Evolutionary conservation across 371 early-diverging fungal species (phyloP).

Genomic region (Actinomortierella wolfii): DNA sequence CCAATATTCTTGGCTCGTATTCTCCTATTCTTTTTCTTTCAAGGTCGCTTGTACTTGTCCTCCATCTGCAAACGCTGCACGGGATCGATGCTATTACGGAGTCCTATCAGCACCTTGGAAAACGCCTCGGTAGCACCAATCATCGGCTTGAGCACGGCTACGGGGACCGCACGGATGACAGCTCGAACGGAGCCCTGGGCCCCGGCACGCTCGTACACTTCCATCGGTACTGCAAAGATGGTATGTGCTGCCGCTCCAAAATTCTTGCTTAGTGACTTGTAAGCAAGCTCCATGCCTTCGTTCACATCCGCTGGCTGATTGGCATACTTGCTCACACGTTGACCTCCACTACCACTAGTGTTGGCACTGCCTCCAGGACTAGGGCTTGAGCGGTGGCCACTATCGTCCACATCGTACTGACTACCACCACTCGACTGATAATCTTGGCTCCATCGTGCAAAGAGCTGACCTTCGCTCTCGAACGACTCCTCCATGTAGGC

Average conservation of each 20-base stretch:
- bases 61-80: constrained; percentile 76
- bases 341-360: constrained; percentile 1
- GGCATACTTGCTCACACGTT: constrained; percentile 73
- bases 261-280: constrained; percentile 76
- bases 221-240: constrained; percentile 88
- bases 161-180: constrained; percentile 90
- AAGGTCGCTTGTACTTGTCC: constrained; percentile 55
- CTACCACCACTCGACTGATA: too few species aligned
- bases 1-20: too few species aligned
- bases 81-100: constrained; percentile 91
- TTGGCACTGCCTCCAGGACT: background rate
- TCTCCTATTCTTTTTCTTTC: too few species aligned
- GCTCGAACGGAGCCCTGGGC: constrained; percentile 70
- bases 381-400: constrained; percentile 9
- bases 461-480: constrained; percentile 29
- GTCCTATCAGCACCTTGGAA: constrained; percentile 88
- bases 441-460: background rate
- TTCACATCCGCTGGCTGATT: constrained; percentile 82
- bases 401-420: background rate
- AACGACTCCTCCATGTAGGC: constrained; percentile 43
- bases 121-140: constrained; percentile 95
- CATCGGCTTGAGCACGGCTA: constrained; percentile 94
- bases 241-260: constrained; percentile 84
- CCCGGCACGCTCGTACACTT: constrained; percentile 73
- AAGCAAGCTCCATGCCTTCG: constrained; percentile 87